Evolutionary conservation across 129 eudicot genomes (phyloP), one percentile per base, ranked within the genome.

Genomic region (Solidago caesia): DNA sequence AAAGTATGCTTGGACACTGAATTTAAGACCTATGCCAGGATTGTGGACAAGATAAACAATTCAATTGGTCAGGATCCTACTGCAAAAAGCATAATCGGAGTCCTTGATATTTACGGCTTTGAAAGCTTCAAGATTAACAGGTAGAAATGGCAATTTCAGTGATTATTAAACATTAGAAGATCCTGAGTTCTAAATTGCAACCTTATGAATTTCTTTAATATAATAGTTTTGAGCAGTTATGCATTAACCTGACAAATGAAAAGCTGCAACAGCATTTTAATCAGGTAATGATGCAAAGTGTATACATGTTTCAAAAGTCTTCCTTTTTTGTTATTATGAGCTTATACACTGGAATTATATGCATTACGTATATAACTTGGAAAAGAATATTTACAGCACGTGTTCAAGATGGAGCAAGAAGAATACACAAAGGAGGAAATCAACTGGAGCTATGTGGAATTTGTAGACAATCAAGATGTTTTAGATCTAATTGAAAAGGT

Each of bases 401-500:
- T 93, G 4, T 93, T 93, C 90, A 93, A 93, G 78, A 93, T 95
- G 99, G 99, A 95, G 85, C 99, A 95, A 87, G 99, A 95, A 83
- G 99, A 95, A 82, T 95, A 95, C 79, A 85, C 97, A 3, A 95
- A 83, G 69, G 99, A 95, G 82, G 97, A 95, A 85, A 95, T 95
- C 78, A 74, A 95, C 77, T 95, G 99, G 99, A 95, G 99, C 83
- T 95, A 95, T 45, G 97, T 95, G 42, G 99, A 95, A 79, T 95
- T 95, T 74, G 97, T 95, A 15, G 99, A 95, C 81, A 95, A 95
- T 80, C 99, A 95, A 82, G 98, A 93, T 85, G 98, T 93, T 76
- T 79, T 93, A 83, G 98, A 93, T 82, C 84, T 93, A 48, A 89
- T 95, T 72, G 99, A 95, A 79, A 95, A 87, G 97, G 99, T 95